Evolutionary conservation across 371 early-diverging fungal genomes (phyloP).

Genomic region (Apophysomyces elegans): DNA sequence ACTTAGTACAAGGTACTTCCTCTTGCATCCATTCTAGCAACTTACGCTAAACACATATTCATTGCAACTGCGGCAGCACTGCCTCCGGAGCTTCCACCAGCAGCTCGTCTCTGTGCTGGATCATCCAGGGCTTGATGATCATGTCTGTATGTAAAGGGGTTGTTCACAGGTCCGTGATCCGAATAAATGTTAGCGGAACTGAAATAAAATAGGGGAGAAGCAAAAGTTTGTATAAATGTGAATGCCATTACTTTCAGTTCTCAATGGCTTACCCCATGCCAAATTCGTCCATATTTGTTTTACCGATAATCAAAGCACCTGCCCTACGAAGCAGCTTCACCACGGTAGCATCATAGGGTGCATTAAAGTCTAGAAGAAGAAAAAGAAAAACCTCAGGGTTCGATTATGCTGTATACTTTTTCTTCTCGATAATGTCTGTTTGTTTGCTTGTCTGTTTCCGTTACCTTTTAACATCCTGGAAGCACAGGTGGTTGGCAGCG

Average conservation of each 20-base stretch:
- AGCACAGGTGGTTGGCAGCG: constrained; percentile 70
- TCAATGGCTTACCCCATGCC: constrained; percentile 85
- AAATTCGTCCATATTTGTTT: constrained; percentile 96
- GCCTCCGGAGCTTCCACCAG: constrained; percentile 96
- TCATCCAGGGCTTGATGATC: constrained; percentile 13
- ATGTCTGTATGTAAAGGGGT: constrained; percentile 43
- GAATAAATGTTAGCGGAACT: constrained; percentile 61
- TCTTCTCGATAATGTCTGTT: background rate
- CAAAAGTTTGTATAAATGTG: too few relatives aligned
- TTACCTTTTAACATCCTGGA: constrained; percentile 71
- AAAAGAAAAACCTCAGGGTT: too few relatives aligned
- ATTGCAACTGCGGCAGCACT: constrained; percentile 92
- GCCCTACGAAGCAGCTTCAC: constrained; percentile 62
- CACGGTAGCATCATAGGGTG: constrained; percentile 84
- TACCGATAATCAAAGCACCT: constrained; percentile 81
- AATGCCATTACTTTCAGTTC: background rate
- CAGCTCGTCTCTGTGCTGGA: constrained; percentile 40
- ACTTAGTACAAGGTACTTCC: too few relatives aligned
- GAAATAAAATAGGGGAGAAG: background rate
- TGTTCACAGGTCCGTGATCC: constrained; percentile 51
- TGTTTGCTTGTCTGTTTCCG: background rate
- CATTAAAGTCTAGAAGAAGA: constrained; percentile 57
- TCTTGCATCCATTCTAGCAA: constrained; percentile 9
- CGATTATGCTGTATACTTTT: too few relatives aligned
- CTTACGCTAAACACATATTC: constrained; percentile 77